These are phyloP conservation scores for Botryotinia convoluta DNA, from an alignment of 2,329 filamentous ascomycete species.

Conservation along the genomic window DNA sequence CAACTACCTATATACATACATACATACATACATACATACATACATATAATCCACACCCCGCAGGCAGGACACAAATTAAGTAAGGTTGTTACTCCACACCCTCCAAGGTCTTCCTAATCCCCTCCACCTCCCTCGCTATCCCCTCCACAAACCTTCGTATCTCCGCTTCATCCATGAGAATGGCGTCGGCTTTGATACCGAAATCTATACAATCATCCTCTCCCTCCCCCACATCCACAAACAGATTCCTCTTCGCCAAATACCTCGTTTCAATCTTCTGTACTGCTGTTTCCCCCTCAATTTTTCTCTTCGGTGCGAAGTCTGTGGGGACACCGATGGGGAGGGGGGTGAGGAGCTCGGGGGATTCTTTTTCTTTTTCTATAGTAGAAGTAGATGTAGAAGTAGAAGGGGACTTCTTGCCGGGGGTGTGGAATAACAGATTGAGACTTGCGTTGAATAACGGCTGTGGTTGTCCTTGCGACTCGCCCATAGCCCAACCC, in stretches of 20 bases:
- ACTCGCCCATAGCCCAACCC: background rate
- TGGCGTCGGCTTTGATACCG: background rate
- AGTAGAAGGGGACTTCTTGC: too few species aligned
- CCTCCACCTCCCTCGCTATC: background rate
- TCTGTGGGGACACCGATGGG: background rate
- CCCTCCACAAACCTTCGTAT: background rate
- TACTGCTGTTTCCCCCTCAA: background rate
- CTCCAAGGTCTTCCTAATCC: background rate
- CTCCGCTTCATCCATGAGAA: background rate
- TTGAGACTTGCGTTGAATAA: background rate
- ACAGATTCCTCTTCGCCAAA: background rate
- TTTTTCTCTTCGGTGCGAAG: background rate
- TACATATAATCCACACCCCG: too few species aligned
- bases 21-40: too few species aligned
- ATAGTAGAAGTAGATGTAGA: too few species aligned
- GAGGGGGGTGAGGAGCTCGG: background rate
- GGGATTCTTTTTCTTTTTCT: background rate
- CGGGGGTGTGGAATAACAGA: background rate
- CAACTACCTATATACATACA: too few species aligned
- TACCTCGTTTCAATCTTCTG: background rate
- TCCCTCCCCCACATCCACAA: conserved; percentile 2
- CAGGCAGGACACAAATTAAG: too few species aligned
- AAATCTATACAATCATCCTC: background rate
- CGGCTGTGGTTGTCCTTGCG: background rate
- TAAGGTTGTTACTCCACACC: too few species aligned